A percentile compares a stretch with the other conserved stretches of the same genome.
phyloP scores from a whole-genome alignment of 805 yeast genomes.

The Ogataea corticis region DNA sequence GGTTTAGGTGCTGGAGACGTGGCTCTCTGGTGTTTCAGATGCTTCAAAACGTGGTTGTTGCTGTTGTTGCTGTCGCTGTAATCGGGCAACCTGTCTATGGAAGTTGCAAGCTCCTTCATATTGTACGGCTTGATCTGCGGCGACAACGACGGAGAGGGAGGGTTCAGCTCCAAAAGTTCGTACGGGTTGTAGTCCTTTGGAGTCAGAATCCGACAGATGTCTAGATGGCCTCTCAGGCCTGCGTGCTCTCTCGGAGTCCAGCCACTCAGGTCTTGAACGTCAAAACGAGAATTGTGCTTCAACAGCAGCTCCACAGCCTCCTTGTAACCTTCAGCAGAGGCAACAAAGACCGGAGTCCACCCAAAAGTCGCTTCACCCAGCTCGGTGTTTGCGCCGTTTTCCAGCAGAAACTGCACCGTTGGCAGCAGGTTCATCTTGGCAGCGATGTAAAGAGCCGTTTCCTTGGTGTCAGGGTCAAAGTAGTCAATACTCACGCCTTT shows the following conservation, averaged over 20 bases:
- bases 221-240: conserved; percentile 80
- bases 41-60: conserved; percentile 22
- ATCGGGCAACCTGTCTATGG: conserved; percentile 30
- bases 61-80: conserved; percentile 11
- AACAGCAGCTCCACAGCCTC: conserved; percentile 59
- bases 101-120: conserved; percentile 21
- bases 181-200: conserved; percentile 46
- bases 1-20: conserved; percentile 45
- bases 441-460: conserved; percentile 84
- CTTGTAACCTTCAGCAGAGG: conserved; percentile 79
- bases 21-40: conserved; percentile 22
- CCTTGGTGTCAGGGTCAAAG: conserved; percentile 59
- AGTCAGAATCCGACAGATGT: conserved; percentile 60
- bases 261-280: conserved; percentile 75
- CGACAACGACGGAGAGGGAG: conserved; percentile 29
- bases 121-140: conserved; percentile 37
- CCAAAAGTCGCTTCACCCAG: conserved; percentile 77
- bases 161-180: conserved; percentile 19
- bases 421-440: conserved; percentile 58
- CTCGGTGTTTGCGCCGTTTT: conserved; percentile 69
- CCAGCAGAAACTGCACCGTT: conserved; percentile 55
- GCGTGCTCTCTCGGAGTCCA: conserved; percentile 99
- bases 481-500: conserved; percentile 66
- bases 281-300: conserved; percentile 51
- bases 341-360: conserved; percentile 92